These are phyloP conservation scores for Hylodesmum podocarpum DNA, from an alignment of 306 rosid species.

Conservation along the genomic window DNA sequence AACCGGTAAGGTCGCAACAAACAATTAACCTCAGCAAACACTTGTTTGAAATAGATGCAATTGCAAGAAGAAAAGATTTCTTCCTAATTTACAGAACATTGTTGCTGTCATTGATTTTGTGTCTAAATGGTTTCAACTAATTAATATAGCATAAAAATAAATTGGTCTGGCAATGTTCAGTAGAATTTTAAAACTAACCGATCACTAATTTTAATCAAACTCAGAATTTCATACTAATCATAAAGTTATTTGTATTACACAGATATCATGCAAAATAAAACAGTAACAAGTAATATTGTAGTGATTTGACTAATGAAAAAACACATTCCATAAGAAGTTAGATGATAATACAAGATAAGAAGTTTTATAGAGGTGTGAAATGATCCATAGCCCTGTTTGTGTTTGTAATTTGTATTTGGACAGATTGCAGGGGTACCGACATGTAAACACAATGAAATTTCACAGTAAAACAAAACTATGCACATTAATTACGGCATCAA, in stretches of 20 bases:
- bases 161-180: background rate
- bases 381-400: background rate
- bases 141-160: background rate
- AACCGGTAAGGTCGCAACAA: too few species aligned
- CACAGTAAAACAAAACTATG: background rate
- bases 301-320: background rate
- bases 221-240: background rate
- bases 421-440: background rate
- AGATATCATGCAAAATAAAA: background rate
- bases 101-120: background rate
- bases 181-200: background rate
- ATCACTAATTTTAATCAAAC: background rate
- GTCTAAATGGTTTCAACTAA: background rate
- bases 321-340: background rate
- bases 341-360: background rate
- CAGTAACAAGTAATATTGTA: background rate
- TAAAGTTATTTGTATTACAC: background rate
- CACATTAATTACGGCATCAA: too few species aligned
- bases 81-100: constrained; percentile 13
- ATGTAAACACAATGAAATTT: background rate
- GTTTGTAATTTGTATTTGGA: background rate
- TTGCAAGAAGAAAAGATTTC: too few species aligned
- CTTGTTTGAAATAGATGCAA: too few species aligned
- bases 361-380: background rate
- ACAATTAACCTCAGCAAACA: too few species aligned